Conservation (phyloP, 2,329 filamentous ascomycete species). For the Alternaria sp. region DNA sequence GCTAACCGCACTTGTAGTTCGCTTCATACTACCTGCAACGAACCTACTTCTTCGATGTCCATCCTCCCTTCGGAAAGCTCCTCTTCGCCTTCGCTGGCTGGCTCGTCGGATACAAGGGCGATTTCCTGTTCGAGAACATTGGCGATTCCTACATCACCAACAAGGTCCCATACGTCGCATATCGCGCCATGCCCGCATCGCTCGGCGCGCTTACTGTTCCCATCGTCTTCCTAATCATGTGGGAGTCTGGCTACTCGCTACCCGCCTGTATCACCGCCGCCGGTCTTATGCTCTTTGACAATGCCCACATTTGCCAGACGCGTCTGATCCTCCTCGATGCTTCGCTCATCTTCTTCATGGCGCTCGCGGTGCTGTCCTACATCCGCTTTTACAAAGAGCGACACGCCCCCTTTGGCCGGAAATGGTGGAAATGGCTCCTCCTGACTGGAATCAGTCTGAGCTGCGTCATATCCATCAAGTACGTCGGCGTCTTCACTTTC, state of each 20-base stretch:
- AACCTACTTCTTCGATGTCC: slow-evolving; percentile 99
- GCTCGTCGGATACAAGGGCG: slow-evolving; percentile 95
- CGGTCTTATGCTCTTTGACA: slow-evolving; percentile 90
- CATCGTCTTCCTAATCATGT: slow-evolving; percentile 98
- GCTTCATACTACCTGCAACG: slow-evolving; percentile 84
- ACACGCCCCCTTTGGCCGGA: slow-evolving; percentile 86
- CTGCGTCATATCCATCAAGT: slow-evolving; percentile 98
- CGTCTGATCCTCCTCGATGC: slow-evolving; percentile 94
- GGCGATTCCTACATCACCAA: slow-evolving; percentile 97
- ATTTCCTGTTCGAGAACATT: slow-evolving; percentile 99
- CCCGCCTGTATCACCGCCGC: slow-evolving; percentile 90
- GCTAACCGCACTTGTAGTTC: slow-evolving; percentile 52
- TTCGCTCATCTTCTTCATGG: slow-evolving; percentile 94
- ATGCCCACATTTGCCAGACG: slow-evolving; percentile 96
- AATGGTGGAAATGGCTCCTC: slow-evolving; percentile 99
- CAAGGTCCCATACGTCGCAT: slow-evolving; percentile 96
- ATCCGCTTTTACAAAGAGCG: slow-evolving; percentile 97
- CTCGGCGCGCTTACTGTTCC: slow-evolving; percentile 92
- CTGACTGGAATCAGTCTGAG: slow-evolving; percentile 93
- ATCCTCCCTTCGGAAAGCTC: slow-evolving; percentile 97
- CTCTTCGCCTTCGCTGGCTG: slow-evolving; percentile 97
- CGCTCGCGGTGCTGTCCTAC: slow-evolving; percentile 90
- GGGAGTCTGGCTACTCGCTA: slow-evolving; percentile 97
- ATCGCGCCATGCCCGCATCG: slow-evolving; percentile 89
- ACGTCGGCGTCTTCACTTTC: slow-evolving; percentile 95